A percentile compares a stretch with the other conserved stretches of the same genome.
These are phyloP conservation scores for Neurospora intermedia DNA, from an alignment of 495 filamentous ascomycete species.

Conservation along the genomic window DNA sequence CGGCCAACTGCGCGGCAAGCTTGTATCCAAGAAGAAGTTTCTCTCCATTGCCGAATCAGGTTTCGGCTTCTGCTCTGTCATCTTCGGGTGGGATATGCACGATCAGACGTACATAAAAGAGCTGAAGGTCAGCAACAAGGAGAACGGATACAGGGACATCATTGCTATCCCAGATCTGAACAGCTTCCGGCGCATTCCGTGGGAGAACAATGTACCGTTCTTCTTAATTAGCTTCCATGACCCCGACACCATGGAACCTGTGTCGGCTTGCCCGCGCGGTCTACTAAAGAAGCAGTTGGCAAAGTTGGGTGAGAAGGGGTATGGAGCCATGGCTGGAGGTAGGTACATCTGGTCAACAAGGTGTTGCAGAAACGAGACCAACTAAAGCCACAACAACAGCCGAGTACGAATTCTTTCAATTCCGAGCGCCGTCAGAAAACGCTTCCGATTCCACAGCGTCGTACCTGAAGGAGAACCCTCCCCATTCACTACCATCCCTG, in stretches of 20 bases:
- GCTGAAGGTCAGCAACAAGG: slow-evolving; percentile 78
- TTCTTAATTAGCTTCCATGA: slow-evolving; percentile 85
- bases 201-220: slow-evolving; percentile 89
- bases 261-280: slow-evolving; percentile 76
- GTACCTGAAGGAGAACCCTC: slow-evolving; percentile 64
- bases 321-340: slow-evolving; percentile 91
- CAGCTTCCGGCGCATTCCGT: slow-evolving; percentile 83
- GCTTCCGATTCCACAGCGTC: slow-evolving; percentile 52
- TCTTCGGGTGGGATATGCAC: slow-evolving; percentile 99
- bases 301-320: slow-evolving; percentile 54
- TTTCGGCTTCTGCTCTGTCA: slow-evolving; percentile 93
- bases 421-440: slow-evolving; percentile 51
- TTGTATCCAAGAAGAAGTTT: slow-evolving; percentile 95
- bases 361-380: not conserved
- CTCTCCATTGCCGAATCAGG: slow-evolving; percentile 69
- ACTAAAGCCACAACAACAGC: slow-evolving; percentile 37
- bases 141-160: slow-evolving; percentile 87
- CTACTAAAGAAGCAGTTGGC: slow-evolving; percentile 56
- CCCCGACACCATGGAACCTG: slow-evolving; percentile 53
- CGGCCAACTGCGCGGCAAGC: slow-evolving; percentile 81
- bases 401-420: slow-evolving; percentile 97
- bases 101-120: slow-evolving; percentile 80
- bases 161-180: slow-evolving; percentile 72
- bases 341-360: slow-evolving; percentile 13
- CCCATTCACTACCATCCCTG: slow-evolving; percentile 58